phyloP scores from a whole-genome alignment of 768 basidiomycete species.

The Thelephora aurantiotincta region DNA sequence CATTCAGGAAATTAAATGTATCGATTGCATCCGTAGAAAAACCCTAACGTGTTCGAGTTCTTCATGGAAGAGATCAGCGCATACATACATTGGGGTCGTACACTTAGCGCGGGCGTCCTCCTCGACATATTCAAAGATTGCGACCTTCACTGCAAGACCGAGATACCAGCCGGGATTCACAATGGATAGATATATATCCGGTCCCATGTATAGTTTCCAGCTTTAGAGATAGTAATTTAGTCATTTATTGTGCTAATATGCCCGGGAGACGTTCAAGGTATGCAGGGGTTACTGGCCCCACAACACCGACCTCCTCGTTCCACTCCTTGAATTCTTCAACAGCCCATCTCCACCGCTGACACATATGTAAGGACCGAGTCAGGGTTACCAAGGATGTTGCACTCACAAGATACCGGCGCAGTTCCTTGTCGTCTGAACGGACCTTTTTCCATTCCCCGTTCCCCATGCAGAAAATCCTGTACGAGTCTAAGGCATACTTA shows the following conservation, averaged over 20 bases:
- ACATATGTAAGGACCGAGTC: neutral
- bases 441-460: constrained; percentile 48
- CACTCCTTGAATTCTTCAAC: constrained; percentile 35
- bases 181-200: no score
- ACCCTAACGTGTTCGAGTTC: no score
- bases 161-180: no score
- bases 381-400: neutral
- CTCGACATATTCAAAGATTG: no score
- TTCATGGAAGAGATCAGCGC: no score
- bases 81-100: no score
- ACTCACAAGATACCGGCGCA: constrained; percentile 51
- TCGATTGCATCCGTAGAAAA: no score
- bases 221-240: neutral
- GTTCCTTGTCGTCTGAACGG: constrained; percentile 53
- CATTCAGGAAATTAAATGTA: no score
- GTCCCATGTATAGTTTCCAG: no score
- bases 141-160: no score
- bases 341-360: constrained; percentile 69
- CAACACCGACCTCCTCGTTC: constrained; percentile 29
- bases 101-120: no score
- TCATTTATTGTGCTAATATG: neutral
- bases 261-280: neutral
- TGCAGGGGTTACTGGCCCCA: constrained; percentile 20
- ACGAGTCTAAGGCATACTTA: constrained; percentile 61
- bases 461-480: constrained; percentile 47